Conservation (phyloP, 2,329 filamentous ascomycete genomes). For the Trichoderma polysporum region DNA sequence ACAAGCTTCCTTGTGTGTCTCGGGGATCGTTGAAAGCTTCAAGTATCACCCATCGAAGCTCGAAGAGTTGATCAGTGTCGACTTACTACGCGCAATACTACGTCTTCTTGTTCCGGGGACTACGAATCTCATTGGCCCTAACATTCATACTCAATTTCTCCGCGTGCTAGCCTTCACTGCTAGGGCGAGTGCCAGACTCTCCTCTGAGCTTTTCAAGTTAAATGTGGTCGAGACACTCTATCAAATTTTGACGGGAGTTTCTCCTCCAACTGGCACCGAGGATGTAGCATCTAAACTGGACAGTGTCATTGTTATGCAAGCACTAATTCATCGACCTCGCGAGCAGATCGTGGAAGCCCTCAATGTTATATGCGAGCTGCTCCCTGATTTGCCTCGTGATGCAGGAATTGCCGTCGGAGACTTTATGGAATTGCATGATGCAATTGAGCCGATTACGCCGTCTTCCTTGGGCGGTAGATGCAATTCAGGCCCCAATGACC, state of each 20-base stretch:
- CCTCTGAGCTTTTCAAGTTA: constrained; percentile 89
- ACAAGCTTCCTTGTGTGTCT: constrained; percentile 92
- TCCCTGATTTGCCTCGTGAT: constrained; percentile 69
- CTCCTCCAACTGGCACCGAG: constrained; percentile 75
- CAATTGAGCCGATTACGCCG: constrained; percentile 42
- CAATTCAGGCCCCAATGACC: constrained; percentile 64
- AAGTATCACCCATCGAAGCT: constrained; percentile 83
- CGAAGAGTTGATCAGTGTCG: constrained; percentile 87
- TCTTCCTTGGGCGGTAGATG: constrained; percentile 35
- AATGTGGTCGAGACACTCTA: constrained; percentile 97
- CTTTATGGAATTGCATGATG: constrained; percentile 43
- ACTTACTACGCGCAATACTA: constrained; percentile 79
- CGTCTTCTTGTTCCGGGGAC: constrained; percentile 88
- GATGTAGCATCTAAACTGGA: constrained; percentile 85
- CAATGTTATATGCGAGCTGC: constrained; percentile 93
- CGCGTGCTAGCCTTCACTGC: constrained; percentile 88
- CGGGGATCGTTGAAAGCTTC: constrained; percentile 95
- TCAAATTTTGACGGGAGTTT: constrained; percentile 94
- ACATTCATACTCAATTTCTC: constrained; percentile 94
- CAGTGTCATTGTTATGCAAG: constrained; percentile 98
- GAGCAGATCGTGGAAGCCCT: constrained; percentile 97
- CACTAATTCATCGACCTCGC: constrained; percentile 88
- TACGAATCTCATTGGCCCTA: constrained; percentile 89
- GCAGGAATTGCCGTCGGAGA: constrained; percentile 46
- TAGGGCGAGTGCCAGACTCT: constrained; percentile 81